A percentile compares a stretch with the other conserved stretches of the same genome.
Conservation (phyloP, 2,329 filamentous ascomycete species). For the Coccinonectria pachysandricola region DNA sequence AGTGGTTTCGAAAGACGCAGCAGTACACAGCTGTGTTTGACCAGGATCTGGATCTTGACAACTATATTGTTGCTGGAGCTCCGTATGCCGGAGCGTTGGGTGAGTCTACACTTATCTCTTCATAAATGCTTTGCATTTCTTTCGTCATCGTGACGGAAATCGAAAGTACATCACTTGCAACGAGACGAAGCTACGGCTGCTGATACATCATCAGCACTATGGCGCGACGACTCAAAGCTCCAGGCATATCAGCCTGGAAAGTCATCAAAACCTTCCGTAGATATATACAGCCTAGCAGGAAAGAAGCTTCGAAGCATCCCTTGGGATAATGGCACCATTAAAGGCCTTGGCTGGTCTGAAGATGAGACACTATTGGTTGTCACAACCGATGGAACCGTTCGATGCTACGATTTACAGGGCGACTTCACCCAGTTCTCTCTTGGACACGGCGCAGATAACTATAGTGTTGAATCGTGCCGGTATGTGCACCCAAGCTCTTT, state of each 20-base stretch:
- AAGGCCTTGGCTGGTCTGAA: slow-evolving; percentile 90
- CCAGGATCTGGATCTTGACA: slow-evolving; percentile 86
- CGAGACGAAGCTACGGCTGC: too few species aligned
- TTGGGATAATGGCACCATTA: slow-evolving; percentile 85
- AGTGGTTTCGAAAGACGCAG: slow-evolving; percentile 90
- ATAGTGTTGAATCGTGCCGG: slow-evolving; percentile 76
- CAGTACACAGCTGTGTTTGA: slow-evolving; percentile 92
- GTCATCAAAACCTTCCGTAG: slow-evolving; percentile 71
- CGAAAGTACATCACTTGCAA: too few species aligned
- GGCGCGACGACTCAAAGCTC: slow-evolving; percentile 79
- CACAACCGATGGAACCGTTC: slow-evolving; percentile 78
- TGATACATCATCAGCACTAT: slow-evolving; percentile 52
- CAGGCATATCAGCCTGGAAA: slow-evolving; percentile 65
- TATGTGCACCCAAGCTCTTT: too few species aligned
- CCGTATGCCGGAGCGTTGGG: slow-evolving; percentile 90
- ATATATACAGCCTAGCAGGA: slow-evolving; percentile 88
- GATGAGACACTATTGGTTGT: slow-evolving; percentile 87
- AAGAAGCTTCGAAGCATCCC: slow-evolving; percentile 76
- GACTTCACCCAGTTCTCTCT: slow-evolving; percentile 93
- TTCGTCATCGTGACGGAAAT: too few species aligned
- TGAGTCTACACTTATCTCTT: slow-evolving; percentile 34
- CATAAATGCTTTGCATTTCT: too few species aligned
- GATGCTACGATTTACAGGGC: slow-evolving; percentile 85
- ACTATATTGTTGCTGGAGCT: slow-evolving; percentile 83
- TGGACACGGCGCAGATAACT: slow-evolving; percentile 79